Conservation (phyloP, 352 stramenopile genomes). For the Phytophthora hibernalis region DNA sequence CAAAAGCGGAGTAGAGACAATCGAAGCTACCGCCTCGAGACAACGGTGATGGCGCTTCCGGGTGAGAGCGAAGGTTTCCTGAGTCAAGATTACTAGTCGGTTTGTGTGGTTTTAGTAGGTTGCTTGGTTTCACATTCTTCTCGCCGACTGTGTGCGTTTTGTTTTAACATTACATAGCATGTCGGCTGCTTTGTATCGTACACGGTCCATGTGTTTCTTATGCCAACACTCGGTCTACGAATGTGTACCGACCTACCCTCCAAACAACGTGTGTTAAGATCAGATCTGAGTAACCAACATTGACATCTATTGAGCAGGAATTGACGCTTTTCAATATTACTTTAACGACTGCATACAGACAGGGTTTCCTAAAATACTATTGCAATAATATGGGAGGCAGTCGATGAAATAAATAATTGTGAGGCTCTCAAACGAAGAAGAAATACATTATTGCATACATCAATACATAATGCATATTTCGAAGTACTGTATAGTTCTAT, state of each 20-base stretch:
- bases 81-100: neutral
- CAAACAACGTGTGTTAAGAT: neutral
- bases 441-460: no score
- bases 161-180: neutral
- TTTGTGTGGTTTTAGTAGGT: neutral
- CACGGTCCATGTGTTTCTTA: neutral
- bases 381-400: no score
- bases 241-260: neutral
- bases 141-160: neutral
- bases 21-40: neutral
- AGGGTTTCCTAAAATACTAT: no score
- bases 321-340: no score
- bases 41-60: neutral
- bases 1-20: neutral
- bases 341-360: no score
- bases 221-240: neutral
- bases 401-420: no score
- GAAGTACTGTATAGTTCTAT: no score
- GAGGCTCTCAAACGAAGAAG: no score
- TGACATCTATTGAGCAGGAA: neutral
- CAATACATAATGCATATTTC: no score
- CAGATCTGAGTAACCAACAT: neutral
- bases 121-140: neutral
- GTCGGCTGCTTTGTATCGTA: neutral
- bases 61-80: neutral